Evolutionary conservation across 768 basidiomycete genomes (phyloP), one percentile per base, ranked within the genome.

Genomic region (Fibroporia radiculosa): DNA sequence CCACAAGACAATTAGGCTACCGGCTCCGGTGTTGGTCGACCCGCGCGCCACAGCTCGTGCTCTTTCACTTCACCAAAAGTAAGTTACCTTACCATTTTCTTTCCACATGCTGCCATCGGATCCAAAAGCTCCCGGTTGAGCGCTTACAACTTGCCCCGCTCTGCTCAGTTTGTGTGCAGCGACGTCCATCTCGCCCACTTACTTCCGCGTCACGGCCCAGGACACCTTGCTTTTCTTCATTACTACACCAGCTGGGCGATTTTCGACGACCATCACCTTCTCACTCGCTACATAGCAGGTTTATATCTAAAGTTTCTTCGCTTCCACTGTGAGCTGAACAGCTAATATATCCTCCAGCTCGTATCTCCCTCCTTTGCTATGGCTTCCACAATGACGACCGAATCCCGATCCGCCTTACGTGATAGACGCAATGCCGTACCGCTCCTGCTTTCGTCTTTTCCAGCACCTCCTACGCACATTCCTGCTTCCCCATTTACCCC

Each of bases 401-500:
- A 53, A 29, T 43, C 49, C 28, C 51, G 45, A 14, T 48, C 47
- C 13, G 41, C 36, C 25, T 23, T 49, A 29, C 42, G 48, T 26
- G 55, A 52, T 28, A 49, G 48, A 27, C 58, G 58, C 42, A 40
- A 53, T 26, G 49, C 52, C 27, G 58, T 62, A 26, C 60, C 61
- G 2, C 48, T 59, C 25, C 57, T 64, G 3, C 54, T 65, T 28
- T 56, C 56, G 26, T 56, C 60, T 19, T 65, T 65, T 44, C 63
- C 63, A 18, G 42, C 48, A 16, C 63, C 63, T 7, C 63, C 63
- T 5, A 54, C 62, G 7, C 59, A 56, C 46, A 65, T 64, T 33
- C 64, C 64, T 18, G 51, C 49, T 26, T 48, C 35, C 19, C 53
- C 51, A 29, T 55, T 28, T 45, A 40, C 34, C 44, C 34, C 23